Percentiles rank a stretch among this genome's conserved stretches.
Conservation (phyloP, 768 basidiomycete genomes). For the Lepiota venenata region DNA sequence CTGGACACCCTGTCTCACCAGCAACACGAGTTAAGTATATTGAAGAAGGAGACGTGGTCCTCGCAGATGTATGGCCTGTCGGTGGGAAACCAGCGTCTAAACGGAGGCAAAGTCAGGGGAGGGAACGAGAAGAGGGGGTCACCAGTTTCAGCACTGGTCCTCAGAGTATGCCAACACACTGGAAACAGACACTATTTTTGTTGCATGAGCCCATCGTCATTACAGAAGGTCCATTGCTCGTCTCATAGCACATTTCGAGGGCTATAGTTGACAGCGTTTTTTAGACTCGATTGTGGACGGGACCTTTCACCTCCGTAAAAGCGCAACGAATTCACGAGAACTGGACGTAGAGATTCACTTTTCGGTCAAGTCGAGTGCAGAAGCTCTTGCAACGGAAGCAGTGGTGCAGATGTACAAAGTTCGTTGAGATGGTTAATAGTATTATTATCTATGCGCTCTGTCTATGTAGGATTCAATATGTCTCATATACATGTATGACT, state of each 20-base stretch:
- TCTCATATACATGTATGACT: not conserved
- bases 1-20: slow-evolving; percentile 49
- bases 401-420: slow-evolving; percentile 80
- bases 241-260: not conserved
- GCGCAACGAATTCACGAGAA: slow-evolving; percentile 76
- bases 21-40: slow-evolving; percentile 51
- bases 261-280: slow-evolving; percentile 3
- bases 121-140: slow-evolving; percentile 37
- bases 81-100: slow-evolving; percentile 61
- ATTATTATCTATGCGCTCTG: not conserved
- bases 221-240: slow-evolving; percentile 56
- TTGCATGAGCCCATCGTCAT: slow-evolving; percentile 76
- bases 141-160: slow-evolving; percentile 93
- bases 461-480: not conserved
- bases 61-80: slow-evolving; percentile 82
- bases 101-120: slow-evolving; percentile 56
- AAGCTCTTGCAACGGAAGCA: slow-evolving; percentile 32
- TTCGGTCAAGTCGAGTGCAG: slow-evolving; percentile 40
- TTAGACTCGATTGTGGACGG: slow-evolving; percentile 75
- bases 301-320: slow-evolving; percentile 83
- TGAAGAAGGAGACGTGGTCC: slow-evolving; percentile 53
- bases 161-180: slow-evolving; percentile 83
- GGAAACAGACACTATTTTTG: slow-evolving; percentile 94
- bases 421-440: slow-evolving; percentile 37
- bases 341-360: slow-evolving; percentile 92